These are phyloP conservation scores for Mimosa bimucronata DNA, from an alignment of 306 rosid genomes.

Conservation along the genomic window DNA sequence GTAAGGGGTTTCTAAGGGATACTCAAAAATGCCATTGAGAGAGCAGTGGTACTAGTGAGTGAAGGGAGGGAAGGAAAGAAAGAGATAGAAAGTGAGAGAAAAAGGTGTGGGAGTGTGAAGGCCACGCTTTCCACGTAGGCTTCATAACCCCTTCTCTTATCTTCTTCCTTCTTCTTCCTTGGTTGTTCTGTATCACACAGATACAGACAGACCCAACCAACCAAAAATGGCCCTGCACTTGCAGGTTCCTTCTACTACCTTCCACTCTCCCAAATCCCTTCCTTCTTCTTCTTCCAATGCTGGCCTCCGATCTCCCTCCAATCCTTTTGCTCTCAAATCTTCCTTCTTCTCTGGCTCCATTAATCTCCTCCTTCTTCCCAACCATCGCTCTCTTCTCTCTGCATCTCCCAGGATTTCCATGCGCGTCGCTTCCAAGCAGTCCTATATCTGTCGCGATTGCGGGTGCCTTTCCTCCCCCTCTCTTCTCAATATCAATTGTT, in stretches of 20 bases:
- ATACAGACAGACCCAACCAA: neutral
- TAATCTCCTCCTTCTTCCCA: conserved; percentile 44
- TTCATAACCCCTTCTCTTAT: conserved; percentile 42
- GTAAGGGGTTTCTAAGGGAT: too few species aligned
- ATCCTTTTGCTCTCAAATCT: conserved; percentile 51
- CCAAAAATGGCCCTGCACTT: conserved; percentile 56
- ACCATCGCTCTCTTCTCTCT: conserved; percentile 35
- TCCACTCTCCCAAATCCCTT: conserved; percentile 35
- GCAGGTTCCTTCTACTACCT: conserved; percentile 41
- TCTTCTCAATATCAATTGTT: neutral
- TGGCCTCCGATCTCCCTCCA: conserved; percentile 38
- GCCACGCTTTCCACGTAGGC: conserved; percentile 47
- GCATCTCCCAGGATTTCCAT: conserved; percentile 69
- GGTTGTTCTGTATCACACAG: neutral
- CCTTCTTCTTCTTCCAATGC: conserved; percentile 35
- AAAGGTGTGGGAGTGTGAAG: conserved; percentile 40
- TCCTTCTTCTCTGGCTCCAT: conserved; percentile 60
- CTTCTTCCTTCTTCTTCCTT: conserved; percentile 12
- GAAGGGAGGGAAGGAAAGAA: too few species aligned
- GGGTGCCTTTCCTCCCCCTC: conserved; percentile 49
- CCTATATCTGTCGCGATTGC: conserved; percentile 97
- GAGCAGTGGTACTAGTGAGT: too few species aligned
- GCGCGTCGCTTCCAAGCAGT: conserved; percentile 86
- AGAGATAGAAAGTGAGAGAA: neutral
- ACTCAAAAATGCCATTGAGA: too few species aligned